Percentiles rank a stretch among this genome's conserved stretches.
Evolutionary conservation across 1,284 basidiomycete species (phyloP).

Genomic region (Ceraceosorus guamensis): DNA sequence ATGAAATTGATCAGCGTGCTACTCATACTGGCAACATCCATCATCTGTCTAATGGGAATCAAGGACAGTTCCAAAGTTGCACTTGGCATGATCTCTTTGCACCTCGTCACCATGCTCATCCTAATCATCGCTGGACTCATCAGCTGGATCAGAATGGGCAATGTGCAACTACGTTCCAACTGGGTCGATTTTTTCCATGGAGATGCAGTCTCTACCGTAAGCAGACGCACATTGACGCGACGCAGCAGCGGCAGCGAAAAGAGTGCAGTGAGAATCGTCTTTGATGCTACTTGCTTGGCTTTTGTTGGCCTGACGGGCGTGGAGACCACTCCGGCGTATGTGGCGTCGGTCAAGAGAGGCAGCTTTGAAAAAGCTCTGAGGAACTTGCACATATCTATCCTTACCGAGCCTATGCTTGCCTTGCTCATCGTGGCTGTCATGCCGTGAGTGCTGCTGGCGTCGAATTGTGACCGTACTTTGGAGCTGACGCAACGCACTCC

Average conservation of each 20-base stretch:
- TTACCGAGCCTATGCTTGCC: conserved; percentile 30
- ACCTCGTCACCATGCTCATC: conserved; percentile 25
- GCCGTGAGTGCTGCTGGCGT: conserved; percentile 1
- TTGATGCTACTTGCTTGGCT: conserved; percentile 25
- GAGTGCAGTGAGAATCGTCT: conserved; percentile 20
- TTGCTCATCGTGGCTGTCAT: conserved; percentile 24
- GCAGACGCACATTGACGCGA: not conserved
- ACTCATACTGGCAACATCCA: conserved; percentile 19
- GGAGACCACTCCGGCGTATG: conserved; percentile 31
- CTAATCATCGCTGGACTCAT: conserved; percentile 27
- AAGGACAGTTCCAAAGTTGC: conserved; percentile 27
- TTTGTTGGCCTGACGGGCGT: conserved; percentile 36
- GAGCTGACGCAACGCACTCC: too few species aligned
- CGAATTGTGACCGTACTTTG: too few species aligned
- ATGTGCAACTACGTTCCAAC: conserved; percentile 16
- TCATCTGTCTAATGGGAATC: conserved; percentile 19
- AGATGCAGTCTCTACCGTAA: conserved; percentile 5
- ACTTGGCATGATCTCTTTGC: conserved; percentile 25
- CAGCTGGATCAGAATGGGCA: conserved; percentile 23
- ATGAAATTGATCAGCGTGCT: conserved; percentile 16
- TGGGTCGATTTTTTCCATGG: conserved; percentile 14
- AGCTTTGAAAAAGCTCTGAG: conserved; percentile 25
- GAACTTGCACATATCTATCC: conserved; percentile 19
- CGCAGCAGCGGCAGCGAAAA: conserved; percentile 9
- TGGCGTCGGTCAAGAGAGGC: conserved; percentile 23